Evolutionary conservation across 2,329 filamentous ascomycete genomes (phyloP).

Genomic region (Akanthomyces muscarius): DNA sequence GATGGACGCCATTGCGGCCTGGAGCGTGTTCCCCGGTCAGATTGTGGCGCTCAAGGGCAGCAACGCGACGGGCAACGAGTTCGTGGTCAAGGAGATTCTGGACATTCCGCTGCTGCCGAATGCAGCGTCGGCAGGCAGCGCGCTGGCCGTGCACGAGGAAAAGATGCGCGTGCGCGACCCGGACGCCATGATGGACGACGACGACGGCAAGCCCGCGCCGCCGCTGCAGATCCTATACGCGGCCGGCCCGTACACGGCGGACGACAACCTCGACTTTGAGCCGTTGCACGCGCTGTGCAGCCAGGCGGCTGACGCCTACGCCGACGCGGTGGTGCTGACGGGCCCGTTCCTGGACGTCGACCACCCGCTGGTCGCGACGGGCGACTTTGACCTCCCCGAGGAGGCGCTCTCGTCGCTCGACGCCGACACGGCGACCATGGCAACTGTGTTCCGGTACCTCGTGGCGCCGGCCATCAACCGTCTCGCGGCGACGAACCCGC

Average conservation of each 20-base stretch:
- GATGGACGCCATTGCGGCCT: slow-evolving; percentile 61
- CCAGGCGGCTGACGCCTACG: slow-evolving; percentile 68
- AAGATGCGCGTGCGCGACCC: slow-evolving; percentile 59
- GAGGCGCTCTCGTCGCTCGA: slow-evolving; percentile 55
- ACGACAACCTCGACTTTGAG: slow-evolving; percentile 88
- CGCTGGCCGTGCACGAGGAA: slow-evolving; percentile 65
- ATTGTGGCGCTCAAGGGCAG: slow-evolving; percentile 83
- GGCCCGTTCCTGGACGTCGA: slow-evolving; percentile 91
- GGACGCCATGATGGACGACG: slow-evolving; percentile 46
- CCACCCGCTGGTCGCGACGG: slow-evolving; percentile 78
- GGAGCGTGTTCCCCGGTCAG: slow-evolving; percentile 90
- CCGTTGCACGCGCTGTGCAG: slow-evolving; percentile 77
- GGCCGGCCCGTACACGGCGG: slow-evolving; percentile 85
- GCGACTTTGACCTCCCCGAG: slow-evolving; percentile 73
- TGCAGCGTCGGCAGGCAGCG: slow-evolving; percentile 64
- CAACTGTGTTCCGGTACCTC: slow-evolving; percentile 76
- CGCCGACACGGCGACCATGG: slow-evolving; percentile 73
- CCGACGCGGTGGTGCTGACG: slow-evolving; percentile 73
- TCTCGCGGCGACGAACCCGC: slow-evolving; percentile 66
- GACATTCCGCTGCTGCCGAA: slow-evolving; percentile 69
- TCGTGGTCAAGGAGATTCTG: slow-evolving; percentile 74
- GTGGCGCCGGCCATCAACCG: slow-evolving; percentile 70
- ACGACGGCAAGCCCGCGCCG: slow-evolving; percentile 45
- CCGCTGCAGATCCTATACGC: slow-evolving; percentile 76
- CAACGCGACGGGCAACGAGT: slow-evolving; percentile 81